Evolutionary conservation across 345 rosid species (phyloP), one percentile per base, ranked within the genome.

Genomic region (Cardamine resedifolia): DNA sequence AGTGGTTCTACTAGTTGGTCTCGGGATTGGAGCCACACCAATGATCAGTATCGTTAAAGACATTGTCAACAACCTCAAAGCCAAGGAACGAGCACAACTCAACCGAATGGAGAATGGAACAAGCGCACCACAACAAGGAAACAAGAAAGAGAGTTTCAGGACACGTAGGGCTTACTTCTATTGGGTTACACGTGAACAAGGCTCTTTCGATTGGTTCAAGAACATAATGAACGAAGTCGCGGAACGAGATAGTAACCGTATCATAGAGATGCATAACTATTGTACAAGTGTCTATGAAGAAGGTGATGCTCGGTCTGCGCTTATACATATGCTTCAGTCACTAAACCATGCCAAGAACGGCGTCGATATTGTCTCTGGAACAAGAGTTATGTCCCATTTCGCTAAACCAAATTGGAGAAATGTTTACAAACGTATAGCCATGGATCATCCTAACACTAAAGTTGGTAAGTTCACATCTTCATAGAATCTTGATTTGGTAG

Each of bases 11-110:
- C 85, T 90, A 0, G 92, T 90, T 10, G 97, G 91, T 34, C 79
- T 90, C 19, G 94, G 97, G 30, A 90, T 90, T 3, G 97, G 97
- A 65, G 97, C 95, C 18, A 90, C 97, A 4, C 97, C 97, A 4
- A 88, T 90, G 94, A 90, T 90, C 53, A 90, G 97, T 82, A 88
- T 90, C 26, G 80, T 90, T 2, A 88, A 88, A 78, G 97, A 90
- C 84, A 86, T 90, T 48, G 89, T 84, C 21, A 84, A 61, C 78
- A 88, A 88, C 85, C 80, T 90, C 7, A 88, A 63, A 52, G 84
- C 86, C 55, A 88, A 81, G 28, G 96, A 90, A 70, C 76, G 58
- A 30, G 89, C 85, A 5, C 66, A 64, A 18, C 88, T 86, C 4
- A 72, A 59, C 44, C 47, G 80, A 28, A 65, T 71, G 61, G 76